Evolutionary conservation across 306 rosid genomes (phyloP), one percentile per base, ranked within the genome.

Genomic region (Cucurbita maxima): DNA sequence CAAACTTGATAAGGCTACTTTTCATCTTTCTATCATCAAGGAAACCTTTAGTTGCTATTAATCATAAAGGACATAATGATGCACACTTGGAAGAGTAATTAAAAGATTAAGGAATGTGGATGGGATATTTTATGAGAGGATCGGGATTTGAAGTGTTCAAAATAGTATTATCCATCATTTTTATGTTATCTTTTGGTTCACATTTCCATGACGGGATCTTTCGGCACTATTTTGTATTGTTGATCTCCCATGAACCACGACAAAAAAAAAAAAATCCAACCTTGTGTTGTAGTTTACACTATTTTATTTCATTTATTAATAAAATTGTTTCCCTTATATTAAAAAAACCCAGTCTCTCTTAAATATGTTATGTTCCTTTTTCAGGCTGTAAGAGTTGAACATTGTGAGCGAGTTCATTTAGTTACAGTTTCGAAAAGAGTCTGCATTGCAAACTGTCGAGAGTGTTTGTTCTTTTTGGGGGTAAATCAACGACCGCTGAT

Each of bases 361-460:
- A 68, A 60, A 40, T 75, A 47, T 34, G 30, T n/a, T 63, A n/a
- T 56, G 56, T 77, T 79, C 68, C 25, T 61, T 78, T 88, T 73
- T 72, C 92, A 95, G 99, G 99, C 99, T 71, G 91, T 95, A 22
- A 88, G 91, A 87, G 87, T 95, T 58, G 99, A 95, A 73, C 99
- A 95, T 75, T 95, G 99, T 80, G 99, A 95, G 85, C 87, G 99
- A 81, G 99, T 88, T 82, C 99, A 95, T 84, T 94, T 95, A 75
- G 85, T 95, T 62, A 90, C 91, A 72, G 96, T 91, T 45, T 83
- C 99, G 51, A 91, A 95, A 75, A 89, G 86, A 73, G 86, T 95
- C 81, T 89, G 97, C 82, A 91, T 95, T 83, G 97, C 99, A 56
- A 95, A 95, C 80, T 91, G 99, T 75, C 96, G 99, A 6, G 98